Evolutionary conservation across 257 asterid genomes (phyloP).

Genomic region (Solanum bukasovii): DNA sequence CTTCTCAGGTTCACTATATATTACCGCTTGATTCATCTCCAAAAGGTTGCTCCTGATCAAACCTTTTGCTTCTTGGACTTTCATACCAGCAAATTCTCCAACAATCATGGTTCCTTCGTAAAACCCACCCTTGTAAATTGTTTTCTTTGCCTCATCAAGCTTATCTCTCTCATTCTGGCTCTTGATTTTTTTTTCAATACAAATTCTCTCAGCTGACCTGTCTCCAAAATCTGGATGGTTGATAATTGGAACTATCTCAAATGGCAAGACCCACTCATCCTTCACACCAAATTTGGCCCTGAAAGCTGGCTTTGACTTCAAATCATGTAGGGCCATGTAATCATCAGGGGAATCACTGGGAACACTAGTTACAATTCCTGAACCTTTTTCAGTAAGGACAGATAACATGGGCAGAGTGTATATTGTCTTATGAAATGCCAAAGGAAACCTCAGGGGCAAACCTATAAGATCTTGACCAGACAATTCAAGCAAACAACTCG

Average conservation of each 20-base stretch:
- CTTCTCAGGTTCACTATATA: slow-evolving; percentile 88
- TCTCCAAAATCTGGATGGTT: slow-evolving; percentile 91
- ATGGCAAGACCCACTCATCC: slow-evolving; percentile 91
- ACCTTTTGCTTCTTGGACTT: slow-evolving; percentile 80
- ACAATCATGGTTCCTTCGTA: slow-evolving; percentile 83
- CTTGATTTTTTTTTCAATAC: slow-evolving; percentile 74
- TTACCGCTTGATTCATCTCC: slow-evolving; percentile 60
- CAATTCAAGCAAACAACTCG: slow-evolving; percentile 76
- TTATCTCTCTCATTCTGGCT: slow-evolving; percentile 93
- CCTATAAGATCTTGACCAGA: slow-evolving; percentile 88
- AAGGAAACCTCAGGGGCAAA: slow-evolving; percentile 62
- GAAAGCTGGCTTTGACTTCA: slow-evolving; percentile 74
- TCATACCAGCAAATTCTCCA: slow-evolving; percentile 68
- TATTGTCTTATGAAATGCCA: slow-evolving; percentile 64
- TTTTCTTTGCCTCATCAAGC: slow-evolving; percentile 92
- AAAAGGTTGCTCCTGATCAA: slow-evolving; percentile 59
- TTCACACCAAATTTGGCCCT: slow-evolving; percentile 77
- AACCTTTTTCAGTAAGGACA: slow-evolving; percentile 89
- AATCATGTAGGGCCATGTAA: slow-evolving; percentile 78
- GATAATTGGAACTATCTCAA: slow-evolving; percentile 79
- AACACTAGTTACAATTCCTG: slow-evolving; percentile 92
- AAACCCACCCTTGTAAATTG: slow-evolving; percentile 85
- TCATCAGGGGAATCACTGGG: slow-evolving; percentile 97
- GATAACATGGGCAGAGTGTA: slow-evolving; percentile 86
- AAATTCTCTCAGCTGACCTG: slow-evolving; percentile 80